Conservation (phyloP, 192 early-diverging fungal species). For the Geranomyces michiganensis region DNA sequence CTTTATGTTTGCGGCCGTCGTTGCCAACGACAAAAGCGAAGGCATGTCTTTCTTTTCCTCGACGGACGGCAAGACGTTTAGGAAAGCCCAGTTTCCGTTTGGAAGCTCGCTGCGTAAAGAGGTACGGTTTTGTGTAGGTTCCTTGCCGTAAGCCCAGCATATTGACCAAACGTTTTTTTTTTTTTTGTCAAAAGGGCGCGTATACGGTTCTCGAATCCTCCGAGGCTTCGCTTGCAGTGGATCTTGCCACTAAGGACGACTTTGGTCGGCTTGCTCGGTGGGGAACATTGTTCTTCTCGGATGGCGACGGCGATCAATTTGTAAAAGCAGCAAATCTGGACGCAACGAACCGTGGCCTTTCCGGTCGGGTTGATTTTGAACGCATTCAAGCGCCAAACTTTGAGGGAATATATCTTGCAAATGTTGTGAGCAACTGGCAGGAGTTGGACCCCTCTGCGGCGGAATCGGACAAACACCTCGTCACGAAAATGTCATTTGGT, state of each 20-base stretch:
- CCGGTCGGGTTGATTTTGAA: conserved; percentile 89
- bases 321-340: conserved; percentile 64
- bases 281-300: conserved; percentile 81
- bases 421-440: conserved; percentile 80
- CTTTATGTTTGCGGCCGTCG: conserved; percentile 67
- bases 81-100: conserved; percentile 59
- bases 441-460: conserved; percentile 48
- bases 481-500: conserved; percentile 81
- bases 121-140: conserved; percentile 10
- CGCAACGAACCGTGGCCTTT: conserved; percentile 77
- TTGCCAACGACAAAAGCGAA: conserved; percentile 58
- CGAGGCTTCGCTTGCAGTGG: conserved; percentile 72
- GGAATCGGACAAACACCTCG: conserved; percentile 59
- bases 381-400: conserved; percentile 69
- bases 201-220: conserved; percentile 89
- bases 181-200: conserved; percentile 51
- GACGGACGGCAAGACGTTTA: conserved; percentile 67
- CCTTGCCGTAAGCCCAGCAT: too few relatives aligned
- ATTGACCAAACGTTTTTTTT: too few relatives aligned
- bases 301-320: conserved; percentile 89
- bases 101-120: conserved; percentile 21
- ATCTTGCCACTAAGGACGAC: conserved; percentile 46
- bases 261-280: conserved; percentile 41
- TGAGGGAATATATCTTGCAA: conserved; percentile 83
- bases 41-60: conserved; percentile 57